Evolutionary conservation across 1,139 yeast genomes (phyloP).

Genomic region (Candida sanyaensis): DNA sequence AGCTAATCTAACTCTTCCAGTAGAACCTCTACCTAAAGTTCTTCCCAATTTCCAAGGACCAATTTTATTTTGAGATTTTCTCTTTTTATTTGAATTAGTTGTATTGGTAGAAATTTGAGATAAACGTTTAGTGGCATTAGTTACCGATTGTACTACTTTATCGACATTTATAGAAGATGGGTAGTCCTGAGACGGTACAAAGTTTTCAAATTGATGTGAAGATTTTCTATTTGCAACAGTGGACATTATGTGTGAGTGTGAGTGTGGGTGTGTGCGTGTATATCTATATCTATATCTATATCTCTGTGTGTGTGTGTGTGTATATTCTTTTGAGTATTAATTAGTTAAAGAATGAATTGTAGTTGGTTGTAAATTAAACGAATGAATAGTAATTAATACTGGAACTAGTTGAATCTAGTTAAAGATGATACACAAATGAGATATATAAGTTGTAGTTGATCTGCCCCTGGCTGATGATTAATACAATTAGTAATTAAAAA

Average conservation of each 20-base stretch:
- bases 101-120: conserved; percentile 65
- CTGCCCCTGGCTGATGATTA: no score
- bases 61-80: conserved; percentile 68
- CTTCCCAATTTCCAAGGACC: conserved; percentile 98
- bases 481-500: no score
- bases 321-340: no score
- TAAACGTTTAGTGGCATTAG: conserved; percentile 63
- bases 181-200: conserved; percentile 10
- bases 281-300: no score
- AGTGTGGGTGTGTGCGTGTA: no score
- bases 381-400: not conserved
- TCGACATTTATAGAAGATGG: conserved; percentile 39
- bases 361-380: conserved; percentile 8
- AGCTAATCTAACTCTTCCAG: conserved; percentile 92
- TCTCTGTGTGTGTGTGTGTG: not conserved
- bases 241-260: conserved; percentile 3
- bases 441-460: no score
- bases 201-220: conserved; percentile 4
- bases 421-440: no score
- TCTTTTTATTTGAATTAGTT: conserved; percentile 46
- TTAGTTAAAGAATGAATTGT: conserved; percentile 9
- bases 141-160: conserved; percentile 53
- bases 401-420: not conserved
- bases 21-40: conserved; percentile 92
- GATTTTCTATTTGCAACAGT: conserved; percentile 8